phyloP scores from a whole-genome alignment of 1,139 yeast species.

The Sugiyamaella sp. region DNA sequence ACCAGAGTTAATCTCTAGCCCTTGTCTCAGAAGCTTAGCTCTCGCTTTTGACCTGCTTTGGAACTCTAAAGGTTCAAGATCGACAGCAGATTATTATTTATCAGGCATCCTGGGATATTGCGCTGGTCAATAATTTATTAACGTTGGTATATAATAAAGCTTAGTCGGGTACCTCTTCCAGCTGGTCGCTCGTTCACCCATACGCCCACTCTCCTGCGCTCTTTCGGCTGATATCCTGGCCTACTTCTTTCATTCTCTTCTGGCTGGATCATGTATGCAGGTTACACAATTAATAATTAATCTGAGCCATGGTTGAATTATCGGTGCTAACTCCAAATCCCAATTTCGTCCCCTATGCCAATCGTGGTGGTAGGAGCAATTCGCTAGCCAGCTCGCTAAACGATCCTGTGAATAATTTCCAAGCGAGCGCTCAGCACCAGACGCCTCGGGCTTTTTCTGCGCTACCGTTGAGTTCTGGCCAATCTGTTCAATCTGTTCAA shows the following conservation, averaged over 20 bases:
- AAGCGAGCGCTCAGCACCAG: background rate
- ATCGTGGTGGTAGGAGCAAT: background rate
- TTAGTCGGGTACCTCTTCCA: no score
- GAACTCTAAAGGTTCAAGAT: background rate
- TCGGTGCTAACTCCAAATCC: background rate
- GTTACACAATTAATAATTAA: background rate
- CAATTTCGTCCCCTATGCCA: background rate
- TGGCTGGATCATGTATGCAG: background rate
- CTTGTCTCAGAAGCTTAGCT: background rate
- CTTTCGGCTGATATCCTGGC: no score
- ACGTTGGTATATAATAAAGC: conserved; percentile 1
- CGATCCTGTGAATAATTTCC: background rate
- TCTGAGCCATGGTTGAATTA: background rate
- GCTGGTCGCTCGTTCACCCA: no score
- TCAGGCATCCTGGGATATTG: conserved; percentile 3
- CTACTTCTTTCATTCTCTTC: background rate
- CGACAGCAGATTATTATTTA: conserved; percentile 2
- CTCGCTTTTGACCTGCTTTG: background rate
- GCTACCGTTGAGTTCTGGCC: background rate
- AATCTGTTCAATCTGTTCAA: no score
- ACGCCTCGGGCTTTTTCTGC: background rate
- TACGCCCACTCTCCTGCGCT: no score
- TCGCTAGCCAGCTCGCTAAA: background rate
- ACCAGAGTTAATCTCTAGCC: no score
- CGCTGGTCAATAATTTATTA: conserved; percentile 3